Base-by-base conservation (phyloP, 768 basidiomycete species). In the Naematelia aurantialba region DNA sequence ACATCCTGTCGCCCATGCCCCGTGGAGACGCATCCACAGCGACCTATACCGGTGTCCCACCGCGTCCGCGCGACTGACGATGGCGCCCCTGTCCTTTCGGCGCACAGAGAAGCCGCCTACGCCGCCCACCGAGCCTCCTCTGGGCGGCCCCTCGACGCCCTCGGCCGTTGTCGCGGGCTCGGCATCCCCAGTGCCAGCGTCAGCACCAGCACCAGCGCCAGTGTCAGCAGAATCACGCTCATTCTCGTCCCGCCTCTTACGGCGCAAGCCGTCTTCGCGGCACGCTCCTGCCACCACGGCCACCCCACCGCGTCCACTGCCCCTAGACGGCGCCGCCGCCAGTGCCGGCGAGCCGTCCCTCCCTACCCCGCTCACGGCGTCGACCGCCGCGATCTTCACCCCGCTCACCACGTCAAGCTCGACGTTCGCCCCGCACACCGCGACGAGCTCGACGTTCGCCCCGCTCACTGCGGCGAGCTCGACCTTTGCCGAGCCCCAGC, bases 211-310 rank as follows among this genome's bases (percentile, higher is more conserved):
- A n/a, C n/a, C n/a, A n/a, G n/a, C n/a, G n/a, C n/a, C n/a, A n/a
- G n/a, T n/a, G n/a, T n/a, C n/a, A n/a, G n/a, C n/a, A n/a, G 34
- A 39, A 8, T 8, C 34, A 39, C 34, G 34, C 17, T 50, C 48
- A 50, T 50, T 50, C 48, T 59, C 65, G 1, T 57, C 65, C 12
- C 26, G 65, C 55, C 50, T 67, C 22, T 48, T 67, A 2, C 61
- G 65, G 5, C 61, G 65, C 4, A 63, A 63, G 49, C 46, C 62
- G 5, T 60, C 58, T 53, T 4, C 59, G 13, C 55, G 22, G 19
- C 45, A 52, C 29, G 55, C 52, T 24, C 45, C 63, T 5, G 47
- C 60, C 3, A 49, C 24, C 21, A 47, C 53, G 49, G 10, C 29
- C 26, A n/a, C 49, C 14, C 50, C 8, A 54, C 30, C 29, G 19